phyloP scores from a whole-genome alignment of 2,329 filamentous ascomycete species.

The Colletotrichum cuscutae region DNA sequence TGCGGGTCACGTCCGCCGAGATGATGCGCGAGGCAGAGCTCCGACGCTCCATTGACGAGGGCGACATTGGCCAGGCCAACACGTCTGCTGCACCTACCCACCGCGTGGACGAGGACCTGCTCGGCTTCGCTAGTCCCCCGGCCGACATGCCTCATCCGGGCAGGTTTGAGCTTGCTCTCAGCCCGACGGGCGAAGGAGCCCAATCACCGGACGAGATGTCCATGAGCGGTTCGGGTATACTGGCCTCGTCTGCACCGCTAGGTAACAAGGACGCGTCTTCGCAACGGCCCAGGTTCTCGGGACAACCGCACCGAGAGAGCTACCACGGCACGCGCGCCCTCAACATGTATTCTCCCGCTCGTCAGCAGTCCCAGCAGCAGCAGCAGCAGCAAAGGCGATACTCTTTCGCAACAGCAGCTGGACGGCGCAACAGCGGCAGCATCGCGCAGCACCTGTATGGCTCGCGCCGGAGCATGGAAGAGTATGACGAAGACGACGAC shows the following conservation, averaged over 20 bases:
- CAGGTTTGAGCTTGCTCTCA: constrained; percentile 74
- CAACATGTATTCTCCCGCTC: constrained; percentile 57
- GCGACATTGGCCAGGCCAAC: constrained; percentile 79
- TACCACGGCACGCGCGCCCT: constrained; percentile 55
- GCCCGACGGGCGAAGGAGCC: constrained; percentile 52
- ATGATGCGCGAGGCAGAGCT: constrained; percentile 65
- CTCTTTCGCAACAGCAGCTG: constrained; percentile 62
- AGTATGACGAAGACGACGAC: constrained; percentile 65
- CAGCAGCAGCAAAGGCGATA: constrained; percentile 62
- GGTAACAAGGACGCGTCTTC: constrained; percentile 17
- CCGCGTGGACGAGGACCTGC: constrained; percentile 69
- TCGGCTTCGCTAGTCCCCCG: constrained; percentile 72
- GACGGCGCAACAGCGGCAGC: constrained; percentile 58
- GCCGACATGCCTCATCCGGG: constrained; percentile 78
- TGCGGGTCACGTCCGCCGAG: constrained; percentile 87
- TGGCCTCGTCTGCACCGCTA: constrained; percentile 22
- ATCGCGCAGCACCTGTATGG: constrained; percentile 65
- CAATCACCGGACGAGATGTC: constrained; percentile 50
- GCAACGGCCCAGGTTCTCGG: constrained; percentile 29
- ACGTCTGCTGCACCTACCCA: constrained; percentile 45
- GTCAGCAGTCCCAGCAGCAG: constrained; percentile 53
- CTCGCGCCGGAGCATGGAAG: constrained; percentile 37
- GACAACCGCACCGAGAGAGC: constrained; percentile 30
- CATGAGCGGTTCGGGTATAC: constrained; percentile 28
- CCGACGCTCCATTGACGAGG: constrained; percentile 72